Percentiles rank a stretch among this genome's conserved stretches.
These are phyloP conservation scores for Jaapia argillacea DNA, from an alignment of 768 basidiomycete species.

Conservation along the genomic window DNA sequence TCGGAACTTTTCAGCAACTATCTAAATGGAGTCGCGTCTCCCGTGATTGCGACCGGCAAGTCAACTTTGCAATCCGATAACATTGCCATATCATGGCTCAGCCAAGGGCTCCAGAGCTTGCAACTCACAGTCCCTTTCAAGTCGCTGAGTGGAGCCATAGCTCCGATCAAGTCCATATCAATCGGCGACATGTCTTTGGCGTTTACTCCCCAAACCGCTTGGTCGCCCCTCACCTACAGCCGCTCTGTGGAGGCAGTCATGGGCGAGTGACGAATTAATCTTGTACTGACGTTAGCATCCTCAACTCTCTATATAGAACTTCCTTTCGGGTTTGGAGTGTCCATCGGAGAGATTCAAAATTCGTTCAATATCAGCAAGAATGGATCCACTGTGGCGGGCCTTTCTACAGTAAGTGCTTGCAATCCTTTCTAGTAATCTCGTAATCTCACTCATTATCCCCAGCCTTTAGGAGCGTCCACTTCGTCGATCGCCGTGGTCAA, in stretches of 20 bases:
- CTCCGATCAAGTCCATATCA: conserved; percentile 53
- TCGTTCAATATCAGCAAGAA: conserved; percentile 51
- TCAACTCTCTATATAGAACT: conserved; percentile 46
- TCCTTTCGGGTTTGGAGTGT: conserved; percentile 60
- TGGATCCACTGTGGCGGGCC: conserved; percentile 39
- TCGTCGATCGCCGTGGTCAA: conserved; percentile 45
- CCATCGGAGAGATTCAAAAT: conserved; percentile 54
- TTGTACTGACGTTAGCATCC: too few relatives aligned
- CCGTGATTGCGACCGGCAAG: conserved; percentile 47
- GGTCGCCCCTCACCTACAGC: conserved; percentile 48
- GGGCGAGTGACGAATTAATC: too few relatives aligned
- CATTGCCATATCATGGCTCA: conserved; percentile 55
- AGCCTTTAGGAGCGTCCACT: conserved; percentile 57
- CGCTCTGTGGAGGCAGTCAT: conserved; percentile 50
- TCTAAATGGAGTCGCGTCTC: conserved; percentile 50
- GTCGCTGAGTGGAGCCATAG: conserved; percentile 33
- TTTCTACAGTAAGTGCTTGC: conserved; percentile 39
- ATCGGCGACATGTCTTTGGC: conserved; percentile 50
- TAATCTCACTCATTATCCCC: not conserved
- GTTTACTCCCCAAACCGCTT: conserved; percentile 44
- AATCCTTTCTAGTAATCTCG: not conserved
- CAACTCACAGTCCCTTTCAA: conserved; percentile 55
- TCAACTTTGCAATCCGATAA: conserved; percentile 51
- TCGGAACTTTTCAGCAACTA: conserved; percentile 63
- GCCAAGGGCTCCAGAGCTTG: conserved; percentile 45